phyloP scores from a whole-genome alignment of 768 basidiomycete species.

The Termitomyces bulborhizus region DNA sequence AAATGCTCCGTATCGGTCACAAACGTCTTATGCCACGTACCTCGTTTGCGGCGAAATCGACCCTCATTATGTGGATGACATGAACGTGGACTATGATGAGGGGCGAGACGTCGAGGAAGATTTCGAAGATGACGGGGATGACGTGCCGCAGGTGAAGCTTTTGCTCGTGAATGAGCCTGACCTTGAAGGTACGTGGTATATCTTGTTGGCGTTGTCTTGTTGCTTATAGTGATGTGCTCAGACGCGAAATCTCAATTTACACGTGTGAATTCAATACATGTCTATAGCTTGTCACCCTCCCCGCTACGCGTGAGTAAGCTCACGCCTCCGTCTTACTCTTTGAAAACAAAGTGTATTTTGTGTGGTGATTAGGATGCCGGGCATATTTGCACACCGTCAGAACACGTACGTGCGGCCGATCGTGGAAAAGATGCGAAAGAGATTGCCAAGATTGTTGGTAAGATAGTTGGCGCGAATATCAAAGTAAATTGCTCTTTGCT shows the following conservation, averaged over 20 bases:
- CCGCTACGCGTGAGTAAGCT: conserved; percentile 53
- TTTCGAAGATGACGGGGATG: conserved; percentile 32
- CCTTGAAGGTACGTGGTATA: conserved; percentile 49
- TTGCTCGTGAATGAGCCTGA: conserved; percentile 58
- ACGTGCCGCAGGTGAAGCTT: conserved; percentile 41
- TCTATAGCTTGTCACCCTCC: conserved; percentile 71
- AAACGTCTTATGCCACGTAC: conserved; percentile 60
- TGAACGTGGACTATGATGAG: conserved; percentile 33
- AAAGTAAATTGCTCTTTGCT: conserved; percentile 28
- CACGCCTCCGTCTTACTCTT: conserved; percentile 1
- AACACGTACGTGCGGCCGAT: conserved; percentile 34
- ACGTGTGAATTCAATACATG: conserved; percentile 47
- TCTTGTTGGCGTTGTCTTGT: not conserved
- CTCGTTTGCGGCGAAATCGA: conserved; percentile 53
- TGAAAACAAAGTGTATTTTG: not conserved
- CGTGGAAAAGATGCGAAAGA: conserved; percentile 32
- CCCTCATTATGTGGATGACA: conserved; percentile 22
- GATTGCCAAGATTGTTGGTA: conserved; percentile 38
- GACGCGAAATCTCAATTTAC: conserved; percentile 49
- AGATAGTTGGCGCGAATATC: conserved; percentile 38
- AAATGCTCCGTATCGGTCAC: conserved; percentile 33
- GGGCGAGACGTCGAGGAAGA: conserved; percentile 24
- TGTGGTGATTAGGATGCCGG: conserved; percentile 34
- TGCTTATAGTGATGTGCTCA: conserved; percentile 20
- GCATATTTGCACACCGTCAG: conserved; percentile 34